Conservation (phyloP, 2,329 filamentous ascomycete genomes). For the Fonsecaea pedrosoi region DNA sequence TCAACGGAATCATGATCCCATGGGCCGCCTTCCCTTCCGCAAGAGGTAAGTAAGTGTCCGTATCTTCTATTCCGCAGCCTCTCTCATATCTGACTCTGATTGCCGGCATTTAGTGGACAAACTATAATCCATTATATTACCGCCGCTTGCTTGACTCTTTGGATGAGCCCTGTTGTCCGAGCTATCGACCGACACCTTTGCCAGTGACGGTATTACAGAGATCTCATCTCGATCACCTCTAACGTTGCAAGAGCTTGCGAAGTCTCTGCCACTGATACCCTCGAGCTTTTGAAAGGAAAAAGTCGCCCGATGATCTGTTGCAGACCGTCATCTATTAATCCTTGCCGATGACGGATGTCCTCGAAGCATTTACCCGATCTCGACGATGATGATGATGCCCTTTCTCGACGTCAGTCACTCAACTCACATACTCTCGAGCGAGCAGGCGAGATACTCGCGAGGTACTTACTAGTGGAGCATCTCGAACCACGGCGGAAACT, state of each 20-base stretch:
- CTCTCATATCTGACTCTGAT: conserved; percentile 8
- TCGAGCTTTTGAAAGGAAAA: not conserved
- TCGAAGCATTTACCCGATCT: not conserved
- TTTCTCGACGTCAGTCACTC: not conserved
- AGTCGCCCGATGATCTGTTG: not conserved
- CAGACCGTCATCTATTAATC: not conserved
- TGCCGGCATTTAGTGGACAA: not conserved
- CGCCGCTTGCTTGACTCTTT: conserved; percentile 6
- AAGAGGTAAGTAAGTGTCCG: conserved; percentile 12
- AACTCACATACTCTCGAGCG: not conserved
- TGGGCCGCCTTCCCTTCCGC: conserved; percentile 27
- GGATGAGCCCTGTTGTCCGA: not conserved
- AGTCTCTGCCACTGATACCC: conserved; percentile 8
- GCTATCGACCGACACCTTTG: not conserved
- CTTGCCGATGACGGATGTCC: not conserved
- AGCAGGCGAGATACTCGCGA: not conserved
- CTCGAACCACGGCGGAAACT: conserved; percentile 5
- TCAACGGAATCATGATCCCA: conserved; percentile 30
- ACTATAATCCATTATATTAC: not conserved
- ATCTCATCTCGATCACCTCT: conserved; percentile 2
- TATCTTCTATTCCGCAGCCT: not conserved
- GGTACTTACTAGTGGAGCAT: not conserved
- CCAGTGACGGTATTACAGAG: not conserved
- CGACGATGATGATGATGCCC: not conserved
- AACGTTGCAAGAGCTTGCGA: conserved; percentile 21